Percentiles rank a stretch among this genome's conserved stretches.
phyloP scores from a whole-genome alignment of 495 filamentous ascomycete species.

The Xylaria palmicola region DNA sequence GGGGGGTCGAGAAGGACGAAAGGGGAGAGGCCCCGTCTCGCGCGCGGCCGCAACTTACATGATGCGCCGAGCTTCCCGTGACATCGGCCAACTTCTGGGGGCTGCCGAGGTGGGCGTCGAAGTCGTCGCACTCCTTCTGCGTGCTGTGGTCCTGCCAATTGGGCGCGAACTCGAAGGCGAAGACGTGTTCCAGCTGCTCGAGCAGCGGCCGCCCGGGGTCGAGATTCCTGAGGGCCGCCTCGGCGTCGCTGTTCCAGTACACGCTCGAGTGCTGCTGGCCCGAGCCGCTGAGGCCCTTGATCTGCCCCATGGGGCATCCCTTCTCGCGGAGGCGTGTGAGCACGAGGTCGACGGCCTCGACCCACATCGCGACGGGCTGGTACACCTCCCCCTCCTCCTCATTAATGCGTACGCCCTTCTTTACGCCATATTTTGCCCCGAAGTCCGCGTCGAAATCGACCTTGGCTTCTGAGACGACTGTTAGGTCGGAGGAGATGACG shows the following conservation, averaged over 20 bases:
- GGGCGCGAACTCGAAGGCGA: slow-evolving; percentile 83
- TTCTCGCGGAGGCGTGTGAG: slow-evolving; percentile 67
- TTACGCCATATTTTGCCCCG: slow-evolving; percentile 75
- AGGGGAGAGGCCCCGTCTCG: neutral
- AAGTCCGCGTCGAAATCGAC: slow-evolving; percentile 72
- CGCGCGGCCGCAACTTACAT: slow-evolving; percentile 56
- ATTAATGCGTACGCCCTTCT: slow-evolving; percentile 83
- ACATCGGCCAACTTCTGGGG: slow-evolving; percentile 66
- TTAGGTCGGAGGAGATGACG: slow-evolving; percentile 75
- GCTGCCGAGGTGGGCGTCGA: slow-evolving; percentile 69
- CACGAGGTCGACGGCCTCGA: slow-evolving; percentile 87
- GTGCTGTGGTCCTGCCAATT: slow-evolving; percentile 99
- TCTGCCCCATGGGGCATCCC: slow-evolving; percentile 71
- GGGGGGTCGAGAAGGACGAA: neutral
- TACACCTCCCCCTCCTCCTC: slow-evolving; percentile 81
- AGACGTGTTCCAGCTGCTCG: slow-evolving; percentile 68
- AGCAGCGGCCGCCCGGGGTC: slow-evolving; percentile 60
- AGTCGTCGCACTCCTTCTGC: slow-evolving; percentile 83
- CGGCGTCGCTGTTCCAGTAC: slow-evolving; percentile 78
- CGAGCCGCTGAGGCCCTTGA: slow-evolving; percentile 83
- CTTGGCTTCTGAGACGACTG: slow-evolving; percentile 71
- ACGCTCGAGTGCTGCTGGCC: slow-evolving; percentile 98
- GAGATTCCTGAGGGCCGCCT: slow-evolving; percentile 59
- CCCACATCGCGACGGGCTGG: slow-evolving; percentile 90
- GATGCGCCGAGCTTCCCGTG: slow-evolving; percentile 91